Conservation (phyloP, 768 basidiomycete genomes). For the Rhodosporidiobolus odoratus region DNA sequence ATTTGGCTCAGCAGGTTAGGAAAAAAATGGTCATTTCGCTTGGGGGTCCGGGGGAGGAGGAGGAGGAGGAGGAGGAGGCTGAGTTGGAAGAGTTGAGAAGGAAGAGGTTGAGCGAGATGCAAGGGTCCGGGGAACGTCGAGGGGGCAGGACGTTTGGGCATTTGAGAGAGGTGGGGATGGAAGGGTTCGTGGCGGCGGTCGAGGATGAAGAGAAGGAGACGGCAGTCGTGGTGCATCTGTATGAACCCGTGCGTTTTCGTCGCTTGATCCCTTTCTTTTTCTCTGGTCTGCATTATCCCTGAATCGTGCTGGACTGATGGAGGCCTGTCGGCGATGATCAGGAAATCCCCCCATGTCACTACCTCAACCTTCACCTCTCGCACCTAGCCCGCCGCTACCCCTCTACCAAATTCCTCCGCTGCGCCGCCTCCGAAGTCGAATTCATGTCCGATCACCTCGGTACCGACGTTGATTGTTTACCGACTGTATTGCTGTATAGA, state of each 20-base stretch:
- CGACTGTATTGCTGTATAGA: slow-evolving; percentile 42
- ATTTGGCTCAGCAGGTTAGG: neutral
- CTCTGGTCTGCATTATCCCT: accelerated
- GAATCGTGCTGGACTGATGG: neutral
- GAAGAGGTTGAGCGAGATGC: slow-evolving; percentile 36
- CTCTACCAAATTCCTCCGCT: slow-evolving; percentile 41
- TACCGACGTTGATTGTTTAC: slow-evolving; percentile 39
- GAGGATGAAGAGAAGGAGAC: slow-evolving; percentile 38
- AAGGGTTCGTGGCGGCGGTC: slow-evolving; percentile 37
- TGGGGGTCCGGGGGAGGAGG: slow-evolving; percentile 2
- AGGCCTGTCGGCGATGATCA: slow-evolving; percentile 2
- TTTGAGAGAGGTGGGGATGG: slow-evolving; percentile 39
- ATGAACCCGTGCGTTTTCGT: slow-evolving; percentile 35
- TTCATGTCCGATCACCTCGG: slow-evolving; percentile 33
- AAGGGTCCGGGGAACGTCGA: slow-evolving; percentile 21
- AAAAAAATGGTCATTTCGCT: slow-evolving; percentile 30
- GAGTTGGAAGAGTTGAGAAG: slow-evolving; percentile 22
- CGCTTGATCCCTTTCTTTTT: neutral
- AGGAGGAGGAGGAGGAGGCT: slow-evolving; percentile 24
- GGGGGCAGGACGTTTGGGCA: slow-evolving; percentile 38
- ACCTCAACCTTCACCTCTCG: slow-evolving; percentile 41
- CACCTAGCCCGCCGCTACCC: slow-evolving; percentile 38
- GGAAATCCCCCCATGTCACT: slow-evolving; percentile 33
- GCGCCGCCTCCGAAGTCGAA: slow-evolving; percentile 37
- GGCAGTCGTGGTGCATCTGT: slow-evolving; percentile 40